Evolutionary conservation across 2,329 filamentous ascomycete species (phyloP), one percentile per base, ranked within the genome.

Genomic region (Phialemoniopsis sp.): DNA sequence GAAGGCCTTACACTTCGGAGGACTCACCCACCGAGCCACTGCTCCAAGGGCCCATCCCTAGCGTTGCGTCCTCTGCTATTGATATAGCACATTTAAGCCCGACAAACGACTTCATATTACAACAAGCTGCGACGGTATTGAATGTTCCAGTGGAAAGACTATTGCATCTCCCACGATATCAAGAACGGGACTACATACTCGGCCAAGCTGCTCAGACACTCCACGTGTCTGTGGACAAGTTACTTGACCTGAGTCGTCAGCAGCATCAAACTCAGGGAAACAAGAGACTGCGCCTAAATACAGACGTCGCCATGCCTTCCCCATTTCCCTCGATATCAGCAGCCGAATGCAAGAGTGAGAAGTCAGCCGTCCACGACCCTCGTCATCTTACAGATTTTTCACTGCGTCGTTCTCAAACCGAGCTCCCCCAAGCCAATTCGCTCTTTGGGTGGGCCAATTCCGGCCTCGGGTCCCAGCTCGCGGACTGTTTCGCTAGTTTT

Each of bases 1-100:
- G 67, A 42, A 63, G 67, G 58, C 59, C 60, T 47, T 62, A 63
- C 51, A 57, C 55, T 53, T 56, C 58, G 42, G 62, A 60, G 44
- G 61, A 62, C 49, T 51, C 55, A 48, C 52, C 58, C 57, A 49
- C 50, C 47, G 61, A 59, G 55, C 50, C 56, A 49, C 55, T 52
- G 44, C 49, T 58, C 50, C 60, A 64, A 49, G 54, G 52, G 53
- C 45, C 50, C 10, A 9, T 42, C 45, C 21, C 38, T 42, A 26
- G 21, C 10, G 21, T 26, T 26, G 21, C 21, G 21, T 26, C n/a
- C 17, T 37, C 16, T 8, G 28, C 26, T 29, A 8, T 13, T n/a
- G 13, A 34, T 13, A 13, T 34, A 8, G 21, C 21, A 6, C 21
- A 26, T 12, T 34, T 19, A 8, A 8, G 10, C 17, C 18, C 33